Evolutionary conservation across 2,329 filamentous ascomycete genomes (phyloP).

Genomic region (Sporothrix phasma): DNA sequence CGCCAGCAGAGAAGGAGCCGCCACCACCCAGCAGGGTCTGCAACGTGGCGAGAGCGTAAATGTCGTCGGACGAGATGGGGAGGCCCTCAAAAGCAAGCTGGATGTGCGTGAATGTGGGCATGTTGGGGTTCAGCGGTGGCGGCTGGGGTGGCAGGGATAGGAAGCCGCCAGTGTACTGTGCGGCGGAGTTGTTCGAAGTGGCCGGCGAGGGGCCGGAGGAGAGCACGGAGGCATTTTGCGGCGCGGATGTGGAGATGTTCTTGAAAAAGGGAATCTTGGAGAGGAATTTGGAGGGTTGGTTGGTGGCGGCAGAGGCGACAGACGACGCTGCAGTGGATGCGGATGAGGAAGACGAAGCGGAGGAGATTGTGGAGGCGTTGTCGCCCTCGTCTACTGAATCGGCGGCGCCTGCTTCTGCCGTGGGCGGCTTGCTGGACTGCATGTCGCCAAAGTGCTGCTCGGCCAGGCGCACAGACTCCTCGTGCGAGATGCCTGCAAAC

Average conservation of each 20-base stretch:
- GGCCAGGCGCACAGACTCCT: slow-evolving; percentile 66
- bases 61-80: slow-evolving; percentile 80
- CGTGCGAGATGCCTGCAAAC: slow-evolving; percentile 83
- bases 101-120: slow-evolving; percentile 79
- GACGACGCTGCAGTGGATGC: slow-evolving; percentile 17
- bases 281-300: slow-evolving; percentile 54
- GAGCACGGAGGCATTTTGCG: slow-evolving; percentile 49
- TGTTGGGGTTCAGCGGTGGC: slow-evolving; percentile 63
- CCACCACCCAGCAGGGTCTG: slow-evolving; percentile 94
- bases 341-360: slow-evolving; percentile 27
- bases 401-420: slow-evolving; percentile 16
- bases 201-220: slow-evolving; percentile 30
- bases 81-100: slow-evolving; percentile 93
- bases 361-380: slow-evolving; percentile 22
- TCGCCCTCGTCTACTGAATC: slow-evolving; percentile 23
- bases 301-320: slow-evolving; percentile 16
- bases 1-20: slow-evolving; percentile 91
- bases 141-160: slow-evolving; percentile 74
- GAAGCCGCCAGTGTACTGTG: slow-evolving; percentile 91
- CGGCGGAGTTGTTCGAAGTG: slow-evolving; percentile 48
- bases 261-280: slow-evolving; percentile 76
- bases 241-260: slow-evolving; percentile 67
- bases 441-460: slow-evolving; percentile 90
- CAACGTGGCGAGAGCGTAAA: slow-evolving; percentile 89
- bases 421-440: slow-evolving; percentile 43